Conservation (phyloP, 768 basidiomycete species). For the Mycena rosella region DNA sequence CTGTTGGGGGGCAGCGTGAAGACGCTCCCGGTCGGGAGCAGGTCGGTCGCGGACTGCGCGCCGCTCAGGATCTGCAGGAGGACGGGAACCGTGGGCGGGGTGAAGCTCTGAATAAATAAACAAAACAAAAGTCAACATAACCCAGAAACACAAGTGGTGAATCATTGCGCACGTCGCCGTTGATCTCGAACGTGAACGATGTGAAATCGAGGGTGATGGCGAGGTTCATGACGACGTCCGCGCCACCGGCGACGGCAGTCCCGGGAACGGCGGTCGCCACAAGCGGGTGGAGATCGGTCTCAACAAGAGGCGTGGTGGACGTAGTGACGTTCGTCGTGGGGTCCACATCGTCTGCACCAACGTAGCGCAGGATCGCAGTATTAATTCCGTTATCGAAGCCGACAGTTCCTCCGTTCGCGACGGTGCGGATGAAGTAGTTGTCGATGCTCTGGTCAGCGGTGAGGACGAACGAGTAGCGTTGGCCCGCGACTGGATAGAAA, state of each 20-base stretch:
- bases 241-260: constrained; percentile 36
- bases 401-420: constrained; percentile 42
- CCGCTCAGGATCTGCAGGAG: no score
- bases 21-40: no score
- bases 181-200: constrained; percentile 16
- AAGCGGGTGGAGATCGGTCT: constrained; percentile 53
- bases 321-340: constrained; percentile 42
- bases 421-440: no score
- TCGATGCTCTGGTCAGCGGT: constrained; percentile 57
- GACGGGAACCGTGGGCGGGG: constrained; percentile 41
- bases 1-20: constrained; percentile 59
- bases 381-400: constrained; percentile 56
- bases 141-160: no score
- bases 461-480: constrained; percentile 59
- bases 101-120: no score
- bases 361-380: constrained; percentile 66
- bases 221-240: constrained; percentile 22
- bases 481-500: constrained; percentile 39
- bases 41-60: no score
- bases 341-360: constrained; percentile 58
- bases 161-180: constrained; percentile 8
- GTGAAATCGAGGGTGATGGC: constrained; percentile 27
- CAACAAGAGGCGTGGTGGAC: constrained; percentile 46
- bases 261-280: constrained; percentile 48
- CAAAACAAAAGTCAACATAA: no score